A percentile compares a stretch with the other conserved stretches of the same genome.
phyloP scores from a whole-genome alignment of 345 rosid genomes.

The Odontarrhena argentea region DNA sequence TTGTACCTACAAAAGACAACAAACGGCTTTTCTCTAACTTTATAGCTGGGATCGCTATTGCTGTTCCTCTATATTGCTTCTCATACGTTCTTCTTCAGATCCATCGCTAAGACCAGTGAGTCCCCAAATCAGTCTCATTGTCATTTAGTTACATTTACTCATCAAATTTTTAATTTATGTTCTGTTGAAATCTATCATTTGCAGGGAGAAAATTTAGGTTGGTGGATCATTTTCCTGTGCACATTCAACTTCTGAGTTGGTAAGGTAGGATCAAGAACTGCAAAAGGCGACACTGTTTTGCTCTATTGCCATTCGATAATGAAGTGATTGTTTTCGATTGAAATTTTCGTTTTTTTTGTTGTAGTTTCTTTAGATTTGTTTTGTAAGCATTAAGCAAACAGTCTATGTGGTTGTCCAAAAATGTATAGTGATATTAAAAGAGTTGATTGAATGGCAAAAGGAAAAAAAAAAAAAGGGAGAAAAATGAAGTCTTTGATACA shows the following conservation, averaged over 20 bases:
- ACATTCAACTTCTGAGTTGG: conserved; percentile 17
- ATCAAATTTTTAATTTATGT: background rate
- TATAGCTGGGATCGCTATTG: conserved; percentile 62
- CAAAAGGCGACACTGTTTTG: conserved; percentile 3
- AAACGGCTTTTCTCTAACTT: conserved; percentile 62
- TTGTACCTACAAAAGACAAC: conserved; percentile 79
- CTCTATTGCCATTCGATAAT: conserved; percentile 4
- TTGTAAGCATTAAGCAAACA: conserved; percentile 31
- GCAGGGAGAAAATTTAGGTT: conserved; percentile 7
- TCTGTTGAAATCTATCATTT: conserved; percentile 1
- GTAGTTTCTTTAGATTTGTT: conserved; percentile 25
- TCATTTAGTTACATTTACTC: conserved; percentile 16
- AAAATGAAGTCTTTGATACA: too few species aligned
- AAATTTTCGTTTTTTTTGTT: background rate
- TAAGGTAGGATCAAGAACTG: conserved; percentile 7
- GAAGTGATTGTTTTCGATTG: conserved; percentile 2
- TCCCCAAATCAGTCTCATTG: conserved; percentile 22
- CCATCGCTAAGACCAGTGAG: conserved; percentile 67
- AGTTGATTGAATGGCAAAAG: too few species aligned
- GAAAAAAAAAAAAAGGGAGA: too few species aligned
- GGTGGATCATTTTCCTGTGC: conserved; percentile 19
- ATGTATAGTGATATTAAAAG: conserved; percentile 29
- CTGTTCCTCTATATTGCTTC: conserved; percentile 57
- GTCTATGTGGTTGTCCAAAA: conserved; percentile 11
- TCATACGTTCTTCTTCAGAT: conserved; percentile 80